These are phyloP conservation scores for Penicillium psychrosexuale DNA, from an alignment of 2,329 filamentous ascomycete genomes.

Conservation along the genomic window DNA sequence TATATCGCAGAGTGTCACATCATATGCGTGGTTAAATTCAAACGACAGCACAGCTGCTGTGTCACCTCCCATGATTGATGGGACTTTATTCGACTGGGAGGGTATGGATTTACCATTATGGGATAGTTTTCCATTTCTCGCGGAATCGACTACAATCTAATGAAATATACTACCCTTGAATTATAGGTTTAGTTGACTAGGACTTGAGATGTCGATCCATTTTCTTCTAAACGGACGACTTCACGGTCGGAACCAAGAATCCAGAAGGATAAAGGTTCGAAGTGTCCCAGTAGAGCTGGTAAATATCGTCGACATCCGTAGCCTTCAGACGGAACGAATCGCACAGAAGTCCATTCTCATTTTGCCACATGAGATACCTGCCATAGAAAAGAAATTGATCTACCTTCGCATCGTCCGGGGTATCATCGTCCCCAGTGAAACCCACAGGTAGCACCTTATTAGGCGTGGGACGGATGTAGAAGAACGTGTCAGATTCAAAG, in stretches of 20 bases:
- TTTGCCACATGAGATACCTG: constrained; percentile 19
- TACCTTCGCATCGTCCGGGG: constrained; percentile 9
- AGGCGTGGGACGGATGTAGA: constrained; percentile 17
- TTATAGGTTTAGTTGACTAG: neutral
- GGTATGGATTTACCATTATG: constrained; percentile 36
- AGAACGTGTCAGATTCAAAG: constrained; percentile 12
- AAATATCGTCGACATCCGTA: constrained; percentile 16
- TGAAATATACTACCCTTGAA: neutral
- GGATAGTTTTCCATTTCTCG: constrained; percentile 37
- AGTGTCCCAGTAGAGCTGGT: constrained; percentile 19
- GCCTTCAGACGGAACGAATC: constrained; percentile 19
- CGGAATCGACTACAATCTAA: constrained; percentile 21
- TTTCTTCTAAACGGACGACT: constrained; percentile 3
- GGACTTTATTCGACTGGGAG: constrained; percentile 29
- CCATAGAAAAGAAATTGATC: constrained; percentile 19
- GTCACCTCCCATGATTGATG: constrained; percentile 18
- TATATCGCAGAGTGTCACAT: constrained; percentile 4
- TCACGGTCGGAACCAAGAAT: constrained; percentile 9
- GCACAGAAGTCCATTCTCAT: constrained; percentile 4
- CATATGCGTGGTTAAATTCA: constrained; percentile 18
- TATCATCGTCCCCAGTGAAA: constrained; percentile 16
- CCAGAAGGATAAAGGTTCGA: constrained; percentile 18
- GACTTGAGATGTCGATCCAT: neutral
- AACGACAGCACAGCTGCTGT: constrained; percentile 9
- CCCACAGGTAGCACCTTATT: constrained; percentile 16